Evolutionary conservation across 169 alveolate species (phyloP).

Genomic region (Prorocentrum cordatum): DNA sequence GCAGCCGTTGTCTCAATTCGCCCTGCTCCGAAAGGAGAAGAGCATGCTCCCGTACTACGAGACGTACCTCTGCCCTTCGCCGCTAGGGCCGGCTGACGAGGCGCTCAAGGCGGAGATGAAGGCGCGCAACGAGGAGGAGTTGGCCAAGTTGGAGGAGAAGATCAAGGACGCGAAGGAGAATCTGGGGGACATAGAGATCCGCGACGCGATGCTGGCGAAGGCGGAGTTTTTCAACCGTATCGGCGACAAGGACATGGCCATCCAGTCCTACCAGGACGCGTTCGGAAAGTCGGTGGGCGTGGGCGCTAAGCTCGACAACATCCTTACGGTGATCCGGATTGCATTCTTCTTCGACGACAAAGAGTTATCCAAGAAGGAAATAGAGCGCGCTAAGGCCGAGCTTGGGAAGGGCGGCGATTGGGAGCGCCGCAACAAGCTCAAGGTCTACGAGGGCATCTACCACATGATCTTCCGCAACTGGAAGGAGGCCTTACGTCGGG

Average conservation of each 20-base stretch:
- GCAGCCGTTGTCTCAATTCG: too few relatives aligned
- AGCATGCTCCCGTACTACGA: slow-evolving; percentile 57
- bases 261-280: slow-evolving; percentile 20
- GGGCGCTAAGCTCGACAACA: slow-evolving; percentile 55
- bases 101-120: slow-evolving; percentile 6
- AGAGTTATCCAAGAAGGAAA: slow-evolving; percentile 25
- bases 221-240: slow-evolving; percentile 36
- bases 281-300: slow-evolving; percentile 58
- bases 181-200: slow-evolving; percentile 50
- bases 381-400: slow-evolving; percentile 48
- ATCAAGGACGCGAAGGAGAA: slow-evolving; percentile 42
- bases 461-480: slow-evolving; percentile 33
- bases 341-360: slow-evolving; percentile 59
- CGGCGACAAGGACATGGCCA: slow-evolving; percentile 32
- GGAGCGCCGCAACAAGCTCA: slow-evolving; percentile 69
- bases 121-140: not conserved
- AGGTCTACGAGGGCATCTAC: slow-evolving; percentile 69
- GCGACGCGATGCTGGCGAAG: slow-evolving; percentile 57
- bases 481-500: slow-evolving; percentile 21
- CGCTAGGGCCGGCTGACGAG: slow-evolving; percentile 12
- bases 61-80: slow-evolving; percentile 2
- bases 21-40: too few relatives aligned
- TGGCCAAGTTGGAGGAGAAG: slow-evolving; percentile 21
- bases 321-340: slow-evolving; percentile 58
- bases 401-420: slow-evolving; percentile 66